phyloP scores from a whole-genome alignment of 176 grass and related monocot genomes.

The Saccharum spontaneum region DNA sequence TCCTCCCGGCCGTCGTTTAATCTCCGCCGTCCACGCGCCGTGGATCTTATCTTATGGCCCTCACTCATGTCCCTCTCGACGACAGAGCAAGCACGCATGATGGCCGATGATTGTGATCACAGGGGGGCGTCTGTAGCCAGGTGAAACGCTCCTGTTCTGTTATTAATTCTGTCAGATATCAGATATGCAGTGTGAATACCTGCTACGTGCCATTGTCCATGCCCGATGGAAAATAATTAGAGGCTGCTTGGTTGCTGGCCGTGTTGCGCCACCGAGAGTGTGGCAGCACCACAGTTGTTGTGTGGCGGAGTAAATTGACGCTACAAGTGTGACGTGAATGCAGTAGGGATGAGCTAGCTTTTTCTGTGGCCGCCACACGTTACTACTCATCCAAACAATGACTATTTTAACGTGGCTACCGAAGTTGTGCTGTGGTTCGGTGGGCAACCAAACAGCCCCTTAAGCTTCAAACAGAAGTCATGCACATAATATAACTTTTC shows the following conservation, averaged over 20 bases:
- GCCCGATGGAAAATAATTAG: not conserved
- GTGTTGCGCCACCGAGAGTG: too few relatives aligned
- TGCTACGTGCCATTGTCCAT: not conserved
- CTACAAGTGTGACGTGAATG: too few relatives aligned
- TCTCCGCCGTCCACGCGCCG: constrained; percentile 14
- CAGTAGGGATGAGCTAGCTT: too few relatives aligned
- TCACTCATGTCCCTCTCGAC: not conserved
- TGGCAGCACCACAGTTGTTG: too few relatives aligned
- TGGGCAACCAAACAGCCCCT: too few relatives aligned
- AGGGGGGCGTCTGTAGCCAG: constrained; percentile 6
- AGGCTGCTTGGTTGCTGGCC: too few relatives aligned
- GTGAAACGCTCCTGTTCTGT: constrained; percentile 10
- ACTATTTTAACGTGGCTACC: too few relatives aligned
- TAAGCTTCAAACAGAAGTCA: not conserved
- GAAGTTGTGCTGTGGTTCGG: too few relatives aligned
- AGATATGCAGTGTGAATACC: not conserved
- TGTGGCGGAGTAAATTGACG: too few relatives aligned
- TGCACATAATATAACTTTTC: not conserved
- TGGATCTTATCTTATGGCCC: constrained; percentile 2
- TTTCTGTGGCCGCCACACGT: too few relatives aligned
- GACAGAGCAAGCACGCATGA: not conserved
- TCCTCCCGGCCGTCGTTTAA: not conserved
- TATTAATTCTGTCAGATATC: not conserved
- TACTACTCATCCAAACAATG: too few relatives aligned
- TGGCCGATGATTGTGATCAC: constrained; percentile 1